Percentiles rank a stretch among this genome's conserved stretches.
Evolutionary conservation across 768 basidiomycete species (phyloP).

Genomic region (Boletus patriciae): DNA sequence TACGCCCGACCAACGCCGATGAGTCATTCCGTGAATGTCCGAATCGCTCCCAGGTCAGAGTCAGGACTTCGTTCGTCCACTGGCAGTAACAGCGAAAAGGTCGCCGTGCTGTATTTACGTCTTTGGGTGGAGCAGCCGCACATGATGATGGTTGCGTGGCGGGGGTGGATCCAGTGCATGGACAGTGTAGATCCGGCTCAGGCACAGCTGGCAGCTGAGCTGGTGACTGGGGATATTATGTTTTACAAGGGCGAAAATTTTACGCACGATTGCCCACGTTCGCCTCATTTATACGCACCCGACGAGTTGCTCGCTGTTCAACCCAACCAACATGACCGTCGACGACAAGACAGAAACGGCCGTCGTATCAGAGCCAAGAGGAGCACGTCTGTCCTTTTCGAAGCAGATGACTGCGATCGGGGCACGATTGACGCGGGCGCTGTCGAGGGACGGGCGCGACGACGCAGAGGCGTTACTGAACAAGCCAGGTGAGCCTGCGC

Average conservation of each 20-base stretch:
- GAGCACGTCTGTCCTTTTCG: constrained; percentile 11
- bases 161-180: too few relatives aligned
- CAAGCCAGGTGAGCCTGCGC: constrained; percentile 13
- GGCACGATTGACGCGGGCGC: constrained; percentile 12
- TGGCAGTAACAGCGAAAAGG: too few relatives aligned
- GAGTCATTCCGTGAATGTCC: too few relatives aligned
- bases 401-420: constrained; percentile 23
- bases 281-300: constrained; percentile 5
- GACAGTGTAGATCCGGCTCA: constrained; percentile 1
- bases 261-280: constrained; percentile 16
- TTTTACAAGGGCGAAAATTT: not conserved
- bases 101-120: too few relatives aligned
- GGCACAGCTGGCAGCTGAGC: not conserved
- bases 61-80: too few relatives aligned
- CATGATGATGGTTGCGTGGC: not conserved
- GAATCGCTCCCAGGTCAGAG: too few relatives aligned
- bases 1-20: too few relatives aligned
- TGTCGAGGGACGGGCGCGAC: constrained; percentile 12
- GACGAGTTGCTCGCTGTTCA: constrained; percentile 10
- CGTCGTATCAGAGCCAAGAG: not conserved
- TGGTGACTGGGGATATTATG: not conserved
- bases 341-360: constrained; percentile 10
- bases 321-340: not conserved
- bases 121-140: too few relatives aligned
- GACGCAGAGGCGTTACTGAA: constrained; percentile 10